These are phyloP conservation scores for Auricularia sp. DNA, from an alignment of 768 basidiomycete species.

Conservation along the genomic window DNA sequence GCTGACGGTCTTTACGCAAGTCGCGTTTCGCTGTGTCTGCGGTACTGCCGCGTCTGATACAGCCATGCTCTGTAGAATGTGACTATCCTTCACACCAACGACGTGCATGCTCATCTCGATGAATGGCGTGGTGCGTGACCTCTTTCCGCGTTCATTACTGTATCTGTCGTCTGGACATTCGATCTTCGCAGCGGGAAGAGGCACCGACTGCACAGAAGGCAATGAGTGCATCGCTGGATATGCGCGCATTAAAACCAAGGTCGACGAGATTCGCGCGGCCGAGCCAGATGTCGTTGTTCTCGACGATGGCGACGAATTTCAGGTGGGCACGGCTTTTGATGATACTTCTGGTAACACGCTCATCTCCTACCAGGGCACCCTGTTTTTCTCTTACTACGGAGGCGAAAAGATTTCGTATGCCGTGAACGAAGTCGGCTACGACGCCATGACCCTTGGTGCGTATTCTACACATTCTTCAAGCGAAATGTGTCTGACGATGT, in stretches of 20 bases:
- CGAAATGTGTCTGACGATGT: too few species aligned
- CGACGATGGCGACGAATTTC: conserved; percentile 40
- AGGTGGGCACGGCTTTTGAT: conserved; percentile 9
- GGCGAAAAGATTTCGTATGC: conserved; percentile 31
- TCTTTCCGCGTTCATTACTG: not conserved
- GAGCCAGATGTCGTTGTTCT: conserved; percentile 30
- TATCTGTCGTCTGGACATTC: not conserved
- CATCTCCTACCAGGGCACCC: conserved; percentile 23
- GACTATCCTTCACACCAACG: conserved; percentile 33
- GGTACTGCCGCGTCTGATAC: not conserved
- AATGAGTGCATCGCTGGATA: conserved; percentile 35
- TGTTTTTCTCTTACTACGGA: conserved; percentile 36
- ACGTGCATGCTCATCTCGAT: conserved; percentile 35
- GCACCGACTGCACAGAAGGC: conserved; percentile 27
- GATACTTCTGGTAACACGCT: not conserved
- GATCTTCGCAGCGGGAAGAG: conserved; percentile 6
- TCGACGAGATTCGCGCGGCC: conserved; percentile 22
- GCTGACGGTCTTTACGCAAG: conserved; percentile 1
- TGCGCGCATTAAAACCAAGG: conserved; percentile 29
- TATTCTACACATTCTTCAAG: too few species aligned
- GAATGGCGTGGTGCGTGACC: conserved; percentile 16
- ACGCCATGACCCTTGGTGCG: conserved; percentile 30
- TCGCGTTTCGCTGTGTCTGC: not conserved
- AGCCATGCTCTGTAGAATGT: conserved; percentile 10
- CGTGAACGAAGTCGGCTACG: conserved; percentile 34